These are phyloP conservation scores for Fusarium denticulatum DNA, from an alignment of 2,329 filamentous ascomycete genomes.

Conservation along the genomic window DNA sequence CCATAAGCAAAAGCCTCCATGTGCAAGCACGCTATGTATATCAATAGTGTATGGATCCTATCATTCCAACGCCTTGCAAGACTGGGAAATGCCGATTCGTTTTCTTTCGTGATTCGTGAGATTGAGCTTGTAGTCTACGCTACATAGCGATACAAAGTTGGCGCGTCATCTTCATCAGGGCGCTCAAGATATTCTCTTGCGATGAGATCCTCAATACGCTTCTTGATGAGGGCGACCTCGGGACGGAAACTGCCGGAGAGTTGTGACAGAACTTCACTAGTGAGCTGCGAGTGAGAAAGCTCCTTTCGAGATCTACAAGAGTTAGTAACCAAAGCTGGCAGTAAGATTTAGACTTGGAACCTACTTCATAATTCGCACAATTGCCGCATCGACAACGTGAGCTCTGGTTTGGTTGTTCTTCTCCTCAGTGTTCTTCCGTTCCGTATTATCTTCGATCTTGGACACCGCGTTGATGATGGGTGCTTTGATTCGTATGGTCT, in stretches of 20 bases:
- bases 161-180: slow-evolving; percentile 69
- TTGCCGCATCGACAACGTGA: slow-evolving; percentile 78
- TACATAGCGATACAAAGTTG: slow-evolving; percentile 76
- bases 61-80: slow-evolving; percentile 38
- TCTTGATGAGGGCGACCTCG: slow-evolving; percentile 81
- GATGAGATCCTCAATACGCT: slow-evolving; percentile 81
- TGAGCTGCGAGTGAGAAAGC: slow-evolving; percentile 73
- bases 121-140: slow-evolving; percentile 58
- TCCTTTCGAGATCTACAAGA: slow-evolving; percentile 74
- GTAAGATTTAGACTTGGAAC: slow-evolving; percentile 45
- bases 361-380: slow-evolving; percentile 89
- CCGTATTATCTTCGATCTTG: slow-evolving; percentile 81
- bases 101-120: slow-evolving; percentile 41
- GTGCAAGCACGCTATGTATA: slow-evolving; percentile 25
- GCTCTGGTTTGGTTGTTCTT: slow-evolving; percentile 78
- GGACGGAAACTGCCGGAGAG: slow-evolving; percentile 77
- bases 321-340: slow-evolving; percentile 11
- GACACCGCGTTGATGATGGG: slow-evolving; percentile 83
- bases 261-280: slow-evolving; percentile 77
- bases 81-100: slow-evolving; percentile 17
- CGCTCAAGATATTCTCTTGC: slow-evolving; percentile 82
- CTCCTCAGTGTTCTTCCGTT: slow-evolving; percentile 76
- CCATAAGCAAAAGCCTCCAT: slow-evolving; percentile 6
- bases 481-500: slow-evolving; percentile 87
- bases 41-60: slow-evolving; percentile 24